Evolutionary conservation across 2,329 filamentous ascomycete genomes (phyloP), one percentile per base, ranked within the genome.

Genomic region (Pyrenophora graminea): DNA sequence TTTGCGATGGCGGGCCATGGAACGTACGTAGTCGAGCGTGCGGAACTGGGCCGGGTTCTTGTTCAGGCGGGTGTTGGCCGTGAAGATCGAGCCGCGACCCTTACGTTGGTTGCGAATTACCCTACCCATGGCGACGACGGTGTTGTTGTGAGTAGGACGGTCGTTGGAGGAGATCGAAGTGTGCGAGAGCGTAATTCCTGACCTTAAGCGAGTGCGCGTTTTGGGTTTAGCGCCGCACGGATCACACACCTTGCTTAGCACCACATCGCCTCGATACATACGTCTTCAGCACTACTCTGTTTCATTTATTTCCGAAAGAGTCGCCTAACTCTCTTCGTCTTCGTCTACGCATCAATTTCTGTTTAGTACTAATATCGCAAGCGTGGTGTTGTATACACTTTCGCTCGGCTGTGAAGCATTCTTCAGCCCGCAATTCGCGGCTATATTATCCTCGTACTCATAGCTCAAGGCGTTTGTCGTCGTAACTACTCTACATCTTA

Each of bases 21-120:
- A 45, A 72, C 70, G 63, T 72, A 73, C 87, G 79, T 85, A 99
- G 79, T 99, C 94, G 85, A 97, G 90, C 71, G 85, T 90, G 80
- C 94, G 85, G 88, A 99, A 97, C 82, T 96, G 89, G 76, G 93
- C 90, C 64, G 90, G 89, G 63, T 88, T 86, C 87, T 97, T 97
- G 84, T 94, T 93, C 76, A 97, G 86, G 80, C 68, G 72, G 66
- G 71, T 76, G 76, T 78, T 76, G 75, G 82, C 82, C 75, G 83
- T 89, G 82, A 90, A 90, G 80, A 90, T 89, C 69, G 85, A 88
- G 77, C 87, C 87, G 79, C 87, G 86, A 77, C 87, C 73, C 66
- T 75, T 75, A 77, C 85, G 85, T 83, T 90, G 87, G 79, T 89
- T 90, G 75, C 86, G 82, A 76, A 89, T 89, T 72, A 89, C 86